Evolutionary conservation across 2,329 filamentous ascomycete species (phyloP), one percentile per base, ranked within the genome.

Genomic region (Leptodontidium sp.): DNA sequence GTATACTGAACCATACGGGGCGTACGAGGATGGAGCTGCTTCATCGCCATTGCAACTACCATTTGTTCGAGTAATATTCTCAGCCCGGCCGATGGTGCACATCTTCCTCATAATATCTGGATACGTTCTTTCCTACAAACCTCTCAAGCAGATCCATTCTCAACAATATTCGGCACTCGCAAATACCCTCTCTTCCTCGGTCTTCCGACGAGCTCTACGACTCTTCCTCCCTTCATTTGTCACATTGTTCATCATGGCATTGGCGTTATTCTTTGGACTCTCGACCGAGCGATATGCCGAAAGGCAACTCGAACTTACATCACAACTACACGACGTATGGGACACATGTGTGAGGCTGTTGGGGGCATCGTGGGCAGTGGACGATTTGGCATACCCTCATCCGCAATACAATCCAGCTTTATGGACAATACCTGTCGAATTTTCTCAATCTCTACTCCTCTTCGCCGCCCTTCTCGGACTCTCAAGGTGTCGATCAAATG

Each of bases 61-160:
- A 1, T 81, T 82, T 62, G 14, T 84, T 8, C 80, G 83, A 64
- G 76, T 84, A 35, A 65, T 84, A 24, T 70, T 83, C 81, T 81
- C 81, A 17, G 83, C 83, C 21, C 79, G 81, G 21, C 82, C 83
- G 9, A 83, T 84, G 82, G 84, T 86, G 2, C 81, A 84, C 72
- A 80, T 86, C 58, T 85, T 86, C 75, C 85, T 85, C 75, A 80
- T 85, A 71, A 83, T 86, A 45, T 85, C 83, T 1, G 84, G 84
- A 47, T 84, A 83, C 69, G 83, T 81, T 2, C 78, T 86, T 26
- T 80, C 82, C 8, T 80, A 81, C 71, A 82, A 83, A 70, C 81
- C 83, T 1, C 74, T 85, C 32, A 78, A 79, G 64, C 77, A 79
- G 40, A 79, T 83, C 8, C 82, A 81, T 65, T 73, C 78, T 11